phyloP scores from a whole-genome alignment of 257 asterid species.

The Solanum arcanum region DNA sequence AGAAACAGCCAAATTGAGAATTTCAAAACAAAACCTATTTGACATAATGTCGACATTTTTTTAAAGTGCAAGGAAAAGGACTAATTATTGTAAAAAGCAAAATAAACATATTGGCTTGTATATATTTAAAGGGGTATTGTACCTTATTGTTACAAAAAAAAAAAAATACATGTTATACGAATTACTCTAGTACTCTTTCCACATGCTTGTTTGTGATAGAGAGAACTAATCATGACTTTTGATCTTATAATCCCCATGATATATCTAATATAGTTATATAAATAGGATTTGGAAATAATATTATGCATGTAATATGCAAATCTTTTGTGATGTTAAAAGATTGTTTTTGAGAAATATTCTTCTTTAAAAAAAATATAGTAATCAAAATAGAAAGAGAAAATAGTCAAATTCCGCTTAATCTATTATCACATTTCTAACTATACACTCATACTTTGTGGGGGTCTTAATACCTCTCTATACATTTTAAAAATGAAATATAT shows the following conservation, averaged over 20 bases:
- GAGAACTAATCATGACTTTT: too few species aligned
- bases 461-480: too few species aligned
- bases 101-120: neutral
- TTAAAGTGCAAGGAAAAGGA: neutral
- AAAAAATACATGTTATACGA: neutral
- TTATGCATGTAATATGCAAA: too few species aligned
- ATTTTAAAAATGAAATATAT: too few species aligned
- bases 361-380: too few species aligned
- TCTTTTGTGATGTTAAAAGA: neutral
- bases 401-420: too few species aligned
- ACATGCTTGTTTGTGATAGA: neutral
- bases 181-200: neutral
- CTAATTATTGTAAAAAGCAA: neutral
- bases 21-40: neutral
- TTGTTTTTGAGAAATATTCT: neutral
- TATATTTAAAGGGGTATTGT: neutral
- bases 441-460: too few species aligned
- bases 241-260: neutral
- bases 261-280: too few species aligned
- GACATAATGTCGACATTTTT: constrained; percentile 6
- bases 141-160: neutral
- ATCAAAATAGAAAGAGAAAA: too few species aligned
- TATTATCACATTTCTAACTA: too few species aligned
- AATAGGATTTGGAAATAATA: too few species aligned
- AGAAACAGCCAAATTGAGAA: neutral